Evolutionary conservation across 192 early-diverging fungal genomes (phyloP).

Genomic region (Coemansia sp.): DNA sequence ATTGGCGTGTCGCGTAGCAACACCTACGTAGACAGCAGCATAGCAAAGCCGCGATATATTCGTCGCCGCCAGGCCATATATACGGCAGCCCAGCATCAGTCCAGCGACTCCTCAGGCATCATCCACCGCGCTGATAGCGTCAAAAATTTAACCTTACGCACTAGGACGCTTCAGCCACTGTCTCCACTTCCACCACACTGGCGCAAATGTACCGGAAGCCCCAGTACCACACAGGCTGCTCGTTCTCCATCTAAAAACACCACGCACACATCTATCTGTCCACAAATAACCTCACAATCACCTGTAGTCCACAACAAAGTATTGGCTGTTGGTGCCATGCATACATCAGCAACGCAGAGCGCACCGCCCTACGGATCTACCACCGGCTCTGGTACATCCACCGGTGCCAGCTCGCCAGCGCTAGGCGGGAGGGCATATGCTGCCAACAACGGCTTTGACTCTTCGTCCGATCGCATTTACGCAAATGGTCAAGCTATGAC

Average conservation of each 20-base stretch:
- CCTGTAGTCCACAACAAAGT: background rate
- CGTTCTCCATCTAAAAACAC: background rate
- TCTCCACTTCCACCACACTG: slow-evolving; percentile 30
- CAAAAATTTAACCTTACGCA: background rate
- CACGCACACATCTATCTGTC: background rate
- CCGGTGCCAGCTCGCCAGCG: slow-evolving; percentile 19
- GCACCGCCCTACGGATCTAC: background rate
- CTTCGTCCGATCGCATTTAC: slow-evolving; percentile 30
- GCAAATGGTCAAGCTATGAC: slow-evolving; percentile 6
- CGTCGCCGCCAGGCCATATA: slow-evolving; percentile 20
- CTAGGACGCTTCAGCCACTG: slow-evolving; percentile 13
- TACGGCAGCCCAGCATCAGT: background rate
- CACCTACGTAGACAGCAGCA: slow-evolving; percentile 1
- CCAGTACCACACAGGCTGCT: slow-evolving; percentile 9
- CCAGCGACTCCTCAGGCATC: background rate
- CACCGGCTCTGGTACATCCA: slow-evolving; percentile 9
- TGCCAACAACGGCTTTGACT: slow-evolving; percentile 43
- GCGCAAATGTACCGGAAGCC: slow-evolving; percentile 15
- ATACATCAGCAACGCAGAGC: slow-evolving; percentile 2
- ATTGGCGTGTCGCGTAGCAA: slow-evolving; percentile 20
- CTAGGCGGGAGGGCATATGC: slow-evolving; percentile 14
- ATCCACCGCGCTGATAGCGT: background rate
- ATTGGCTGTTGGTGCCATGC: background rate
- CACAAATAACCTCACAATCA: background rate
- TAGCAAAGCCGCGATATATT: slow-evolving; percentile 10